phyloP scores from a whole-genome alignment of 2,329 filamentous ascomycete species.

The Cladorrhinum sp. region DNA sequence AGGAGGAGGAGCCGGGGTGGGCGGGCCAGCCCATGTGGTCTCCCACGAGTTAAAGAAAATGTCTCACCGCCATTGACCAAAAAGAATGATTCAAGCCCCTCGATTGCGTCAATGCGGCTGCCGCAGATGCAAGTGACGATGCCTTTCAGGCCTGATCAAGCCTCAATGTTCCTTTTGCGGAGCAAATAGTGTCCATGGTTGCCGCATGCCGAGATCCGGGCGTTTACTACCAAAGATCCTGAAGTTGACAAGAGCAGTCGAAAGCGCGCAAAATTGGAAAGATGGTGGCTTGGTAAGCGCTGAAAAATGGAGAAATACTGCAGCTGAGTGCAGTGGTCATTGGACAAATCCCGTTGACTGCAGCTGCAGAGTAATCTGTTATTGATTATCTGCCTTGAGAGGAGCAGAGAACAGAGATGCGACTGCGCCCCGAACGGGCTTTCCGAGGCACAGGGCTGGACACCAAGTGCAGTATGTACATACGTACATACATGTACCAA shows the following conservation, averaged over 20 bases:
- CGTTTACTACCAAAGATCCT: neutral
- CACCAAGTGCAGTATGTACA: too few relatives aligned
- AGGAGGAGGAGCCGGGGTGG: neutral
- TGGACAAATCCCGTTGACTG: neutral
- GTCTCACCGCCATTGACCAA: constrained; percentile 14
- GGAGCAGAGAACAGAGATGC: neutral
- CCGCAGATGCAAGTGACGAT: constrained; percentile 6
- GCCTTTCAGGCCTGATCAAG: neutral
- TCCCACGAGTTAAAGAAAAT: neutral
- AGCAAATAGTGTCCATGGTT: too few relatives aligned
- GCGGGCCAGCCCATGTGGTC: neutral
- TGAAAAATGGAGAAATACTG: constrained; percentile 1
- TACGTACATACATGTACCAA: too few relatives aligned
- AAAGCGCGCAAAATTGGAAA: neutral
- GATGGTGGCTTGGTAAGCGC: neutral
- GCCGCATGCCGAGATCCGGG: neutral
- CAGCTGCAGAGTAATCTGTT: constrained; percentile 8
- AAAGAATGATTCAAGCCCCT: neutral
- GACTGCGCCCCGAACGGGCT: constrained; percentile 9
- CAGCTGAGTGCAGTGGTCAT: neutral
- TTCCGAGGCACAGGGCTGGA: neutral
- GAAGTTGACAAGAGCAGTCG: neutral
- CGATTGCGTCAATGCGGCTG: constrained; percentile 20
- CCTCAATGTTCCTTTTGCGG: neutral
- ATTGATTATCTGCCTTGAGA: constrained; percentile 6